phyloP scores from a whole-genome alignment of 352 stramenopile species.

The Aphanomyces stellatus region DNA sequence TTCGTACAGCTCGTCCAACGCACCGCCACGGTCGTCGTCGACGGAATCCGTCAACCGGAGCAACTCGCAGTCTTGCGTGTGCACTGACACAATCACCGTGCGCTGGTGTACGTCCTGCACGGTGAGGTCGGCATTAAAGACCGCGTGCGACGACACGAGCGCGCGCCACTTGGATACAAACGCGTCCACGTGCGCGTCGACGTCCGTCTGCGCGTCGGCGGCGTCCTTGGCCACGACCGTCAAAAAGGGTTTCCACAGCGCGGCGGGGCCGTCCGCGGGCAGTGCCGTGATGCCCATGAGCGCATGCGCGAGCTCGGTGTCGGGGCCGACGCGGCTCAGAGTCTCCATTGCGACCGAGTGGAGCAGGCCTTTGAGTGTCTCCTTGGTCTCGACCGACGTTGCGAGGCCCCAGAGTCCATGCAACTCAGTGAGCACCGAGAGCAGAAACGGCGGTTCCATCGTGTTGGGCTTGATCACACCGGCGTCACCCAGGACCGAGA shows the following conservation, averaged over 20 bases:
- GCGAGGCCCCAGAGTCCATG: not conserved
- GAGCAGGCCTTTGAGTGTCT: not conserved
- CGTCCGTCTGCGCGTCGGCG: not conserved
- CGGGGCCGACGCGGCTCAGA: not conserved
- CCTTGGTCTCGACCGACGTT: not conserved
- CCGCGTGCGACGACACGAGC: not conserved
- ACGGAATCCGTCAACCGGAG: not conserved
- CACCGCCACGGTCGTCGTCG: not conserved
- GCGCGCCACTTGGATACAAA: not conserved
- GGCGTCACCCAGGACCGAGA: not conserved
- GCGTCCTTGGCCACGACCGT: not conserved
- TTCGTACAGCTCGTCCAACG: not conserved
- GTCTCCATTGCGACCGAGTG: not conserved
- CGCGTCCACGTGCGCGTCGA: not conserved
- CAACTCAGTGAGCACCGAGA: not conserved
- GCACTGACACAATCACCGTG: not conserved
- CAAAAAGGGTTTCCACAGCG: not conserved
- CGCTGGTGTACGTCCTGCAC: conserved; percentile 1
- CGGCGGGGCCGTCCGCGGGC: not conserved
- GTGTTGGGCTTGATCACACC: not conserved
- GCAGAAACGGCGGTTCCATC: not conserved
- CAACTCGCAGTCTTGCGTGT: not conserved
- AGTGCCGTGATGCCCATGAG: not conserved
- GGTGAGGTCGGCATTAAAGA: not conserved
- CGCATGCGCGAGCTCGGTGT: not conserved